Evolutionary conservation across 495 filamentous ascomycete genomes (phyloP).

Genomic region (Penicillium crystallinum): DNA sequence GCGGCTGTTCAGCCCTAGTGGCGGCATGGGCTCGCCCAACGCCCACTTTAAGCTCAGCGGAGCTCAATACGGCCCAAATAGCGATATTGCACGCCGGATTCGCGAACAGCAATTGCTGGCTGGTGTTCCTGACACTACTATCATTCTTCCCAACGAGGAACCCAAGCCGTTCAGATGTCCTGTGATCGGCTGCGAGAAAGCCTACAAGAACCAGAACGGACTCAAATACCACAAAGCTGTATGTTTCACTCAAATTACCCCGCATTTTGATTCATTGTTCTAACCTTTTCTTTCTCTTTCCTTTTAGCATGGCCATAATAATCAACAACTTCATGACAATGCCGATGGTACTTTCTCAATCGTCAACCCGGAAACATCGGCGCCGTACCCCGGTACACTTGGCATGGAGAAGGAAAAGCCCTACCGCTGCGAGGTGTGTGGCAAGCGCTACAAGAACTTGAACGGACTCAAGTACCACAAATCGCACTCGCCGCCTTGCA

Average conservation of each 20-base stretch:
- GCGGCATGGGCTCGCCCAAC: constrained; percentile 64
- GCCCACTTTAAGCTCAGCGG: constrained; percentile 65
- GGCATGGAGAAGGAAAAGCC: constrained; percentile 99
- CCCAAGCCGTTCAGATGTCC: constrained; percentile 96
- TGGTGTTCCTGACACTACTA: constrained; percentile 52
- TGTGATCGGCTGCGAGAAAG: constrained; percentile 98
- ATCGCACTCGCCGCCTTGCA: constrained; percentile 73
- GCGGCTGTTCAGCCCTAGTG: constrained; percentile 80
- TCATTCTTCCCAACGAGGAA: constrained; percentile 56
- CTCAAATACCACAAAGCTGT: constrained; percentile 79
- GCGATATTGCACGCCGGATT: constrained; percentile 62
- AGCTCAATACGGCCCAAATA: constrained; percentile 68
- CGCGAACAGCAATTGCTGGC: constrained; percentile 71
- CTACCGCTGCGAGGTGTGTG: constrained; percentile 92
- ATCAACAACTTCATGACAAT: constrained; percentile 92
- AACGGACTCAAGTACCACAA: constrained; percentile 95
- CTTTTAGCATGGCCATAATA: constrained; percentile 83
- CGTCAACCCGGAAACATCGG: constrained; percentile 90
- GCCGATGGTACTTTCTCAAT: constrained; percentile 96
- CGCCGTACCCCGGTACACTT: constrained; percentile 89
- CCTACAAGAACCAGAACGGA: constrained; percentile 99
- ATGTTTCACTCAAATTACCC: constrained; percentile 26
- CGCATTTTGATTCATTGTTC: background rate
- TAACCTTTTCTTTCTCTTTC: constrained; percentile 7
- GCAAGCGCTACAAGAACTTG: constrained; percentile 98